Conservation (phyloP, 441 rosid species). For the Rhodomyrtus psidioides region DNA sequence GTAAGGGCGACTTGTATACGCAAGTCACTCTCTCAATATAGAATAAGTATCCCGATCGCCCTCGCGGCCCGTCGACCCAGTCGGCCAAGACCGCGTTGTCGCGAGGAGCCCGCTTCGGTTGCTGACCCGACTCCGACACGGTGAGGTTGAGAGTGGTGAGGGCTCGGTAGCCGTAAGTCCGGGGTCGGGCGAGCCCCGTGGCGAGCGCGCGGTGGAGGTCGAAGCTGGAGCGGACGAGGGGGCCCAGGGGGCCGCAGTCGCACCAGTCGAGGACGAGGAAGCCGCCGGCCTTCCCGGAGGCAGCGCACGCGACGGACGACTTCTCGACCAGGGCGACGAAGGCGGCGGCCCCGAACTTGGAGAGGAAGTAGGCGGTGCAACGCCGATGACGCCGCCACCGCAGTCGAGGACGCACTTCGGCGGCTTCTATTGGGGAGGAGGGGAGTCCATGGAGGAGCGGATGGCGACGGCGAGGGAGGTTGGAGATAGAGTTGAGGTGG, state of each 20-base stretch:
- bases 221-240: slow-evolving; percentile 77
- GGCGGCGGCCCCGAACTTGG: slow-evolving; percentile 43
- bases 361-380: slow-evolving; percentile 83
- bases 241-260: slow-evolving; percentile 45
- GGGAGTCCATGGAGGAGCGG: slow-evolving; percentile 21
- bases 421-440: background rate
- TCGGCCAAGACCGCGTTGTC: slow-evolving; percentile 21
- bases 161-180: slow-evolving; percentile 64
- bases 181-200: slow-evolving; percentile 53
- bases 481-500: background rate
- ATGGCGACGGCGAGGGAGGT: background rate
- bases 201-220: slow-evolving; percentile 72
- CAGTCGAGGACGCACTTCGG: slow-evolving; percentile 47
- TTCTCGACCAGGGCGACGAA: slow-evolving; percentile 60
- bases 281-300: slow-evolving; percentile 84
- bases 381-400: slow-evolving; percentile 85
- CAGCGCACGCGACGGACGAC: slow-evolving; percentile 75
- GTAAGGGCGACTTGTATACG: too few relatives aligned
- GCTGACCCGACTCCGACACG: slow-evolving; percentile 10
- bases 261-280: slow-evolving; percentile 90
- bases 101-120: slow-evolving; percentile 1
- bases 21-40: too few relatives aligned
- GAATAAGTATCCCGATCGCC: slow-evolving; percentile 55
- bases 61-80: slow-evolving; percentile 69
- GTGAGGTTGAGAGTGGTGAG: slow-evolving; percentile 57